phyloP scores from a whole-genome alignment of 495 filamentous ascomycete species.

The Lophiostoma macrostomum region DNA sequence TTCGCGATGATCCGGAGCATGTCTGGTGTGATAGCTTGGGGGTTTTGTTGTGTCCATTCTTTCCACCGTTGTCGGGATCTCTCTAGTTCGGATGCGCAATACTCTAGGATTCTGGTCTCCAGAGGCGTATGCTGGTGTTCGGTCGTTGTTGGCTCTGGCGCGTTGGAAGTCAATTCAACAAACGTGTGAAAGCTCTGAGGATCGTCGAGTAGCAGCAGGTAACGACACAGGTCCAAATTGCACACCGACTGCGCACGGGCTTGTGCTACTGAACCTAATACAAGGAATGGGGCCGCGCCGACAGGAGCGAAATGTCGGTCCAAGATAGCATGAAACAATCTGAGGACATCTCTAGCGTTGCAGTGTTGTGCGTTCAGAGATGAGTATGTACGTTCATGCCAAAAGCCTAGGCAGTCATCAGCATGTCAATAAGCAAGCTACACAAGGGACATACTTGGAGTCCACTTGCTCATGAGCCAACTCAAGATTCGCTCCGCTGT shows the following conservation, averaged over 20 bases:
- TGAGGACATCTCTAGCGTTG: conserved; percentile 40
- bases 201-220: conserved; percentile 40
- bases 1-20: conserved; percentile 37
- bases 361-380: conserved; percentile 38
- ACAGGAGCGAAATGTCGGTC: conserved; percentile 27
- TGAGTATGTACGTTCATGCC: conserved; percentile 40
- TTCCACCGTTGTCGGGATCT: conserved; percentile 32
- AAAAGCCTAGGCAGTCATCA: conserved; percentile 37
- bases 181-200: conserved; percentile 9
- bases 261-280: conserved; percentile 44
- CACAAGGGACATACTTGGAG: conserved; percentile 55
- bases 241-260: conserved; percentile 35
- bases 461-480: conserved; percentile 81
- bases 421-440: background rate
- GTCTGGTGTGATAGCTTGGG: conserved; percentile 37
- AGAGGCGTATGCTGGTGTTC: conserved; percentile 4
- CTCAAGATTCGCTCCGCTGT: conserved; percentile 67
- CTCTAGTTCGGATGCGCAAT: conserved; percentile 31
- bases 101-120: conserved; percentile 34
- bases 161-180: background rate
- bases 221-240: conserved; percentile 38
- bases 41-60: conserved; percentile 24
- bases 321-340: conserved; percentile 43
- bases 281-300: conserved; percentile 4
- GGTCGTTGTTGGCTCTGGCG: conserved; percentile 4